Evolutionary conservation across 306 rosid genomes (phyloP).

Genomic region (Gillenia trifoliata): DNA sequence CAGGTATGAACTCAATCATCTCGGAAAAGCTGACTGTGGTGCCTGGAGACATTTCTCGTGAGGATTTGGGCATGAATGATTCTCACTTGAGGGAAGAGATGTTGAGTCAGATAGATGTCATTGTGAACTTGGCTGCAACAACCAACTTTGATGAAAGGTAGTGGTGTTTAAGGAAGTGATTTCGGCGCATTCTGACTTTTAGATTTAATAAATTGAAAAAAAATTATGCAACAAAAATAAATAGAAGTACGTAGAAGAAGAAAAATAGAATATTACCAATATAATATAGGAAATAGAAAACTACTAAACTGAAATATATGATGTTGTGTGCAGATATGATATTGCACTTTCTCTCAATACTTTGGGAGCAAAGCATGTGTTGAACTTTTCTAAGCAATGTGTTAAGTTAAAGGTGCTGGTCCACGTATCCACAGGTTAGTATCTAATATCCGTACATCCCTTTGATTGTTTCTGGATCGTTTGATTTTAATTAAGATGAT

Average conservation of each 20-base stretch:
- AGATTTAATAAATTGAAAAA: not conserved
- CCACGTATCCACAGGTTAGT: constrained; percentile 78
- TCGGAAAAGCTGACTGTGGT: constrained; percentile 52
- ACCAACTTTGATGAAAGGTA: constrained; percentile 82
- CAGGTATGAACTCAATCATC: constrained; percentile 29
- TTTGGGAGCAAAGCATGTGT: constrained; percentile 53
- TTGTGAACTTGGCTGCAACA: constrained; percentile 71
- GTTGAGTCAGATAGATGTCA: constrained; percentile 38
- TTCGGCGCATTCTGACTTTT: too few relatives aligned
- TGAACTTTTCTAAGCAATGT: constrained; percentile 63
- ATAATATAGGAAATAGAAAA: not conserved
- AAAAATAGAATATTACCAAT: not conserved
- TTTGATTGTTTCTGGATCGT: not conserved
- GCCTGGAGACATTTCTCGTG: constrained; percentile 51
- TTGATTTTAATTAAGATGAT: not conserved
- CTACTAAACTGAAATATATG: not conserved
- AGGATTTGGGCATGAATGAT: constrained; percentile 53
- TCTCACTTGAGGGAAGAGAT: constrained; percentile 41
- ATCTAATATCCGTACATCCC: not conserved
- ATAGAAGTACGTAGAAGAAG: not conserved
- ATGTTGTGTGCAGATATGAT: constrained; percentile 45
- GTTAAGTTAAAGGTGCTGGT: constrained; percentile 43
- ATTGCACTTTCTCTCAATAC: constrained; percentile 54
- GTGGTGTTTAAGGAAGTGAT: not conserved
- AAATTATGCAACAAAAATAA: not conserved